Conservation (phyloP, 2,329 filamentous ascomycete genomes). For the Coniochaeta hoffmannii region DNA sequence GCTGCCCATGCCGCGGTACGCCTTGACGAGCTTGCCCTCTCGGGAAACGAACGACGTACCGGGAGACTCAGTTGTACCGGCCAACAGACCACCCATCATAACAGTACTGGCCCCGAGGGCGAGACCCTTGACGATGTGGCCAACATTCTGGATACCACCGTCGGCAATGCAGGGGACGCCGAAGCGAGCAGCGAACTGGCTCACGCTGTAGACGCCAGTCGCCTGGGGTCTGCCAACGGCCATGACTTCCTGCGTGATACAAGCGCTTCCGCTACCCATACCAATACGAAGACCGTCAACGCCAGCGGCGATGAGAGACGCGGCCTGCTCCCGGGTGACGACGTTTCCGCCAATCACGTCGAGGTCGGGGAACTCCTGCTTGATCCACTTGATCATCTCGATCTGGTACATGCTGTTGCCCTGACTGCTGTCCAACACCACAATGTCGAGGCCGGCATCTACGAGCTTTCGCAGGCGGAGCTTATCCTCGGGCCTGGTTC, state of each 20-base stretch:
- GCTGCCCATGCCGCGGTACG: conserved; percentile 97
- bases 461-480: conserved; percentile 76
- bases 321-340: conserved; percentile 94
- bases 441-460: conserved; percentile 90
- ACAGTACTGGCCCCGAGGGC: conserved; percentile 89
- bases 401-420: conserved; percentile 99
- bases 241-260: conserved; percentile 99
- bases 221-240: conserved; percentile 95
- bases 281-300: conserved; percentile 96
- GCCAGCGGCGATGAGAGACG: conserved; percentile 82
- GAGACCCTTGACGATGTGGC: conserved; percentile 97
- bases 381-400: conserved; percentile 96
- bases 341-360: conserved; percentile 99
- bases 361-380: conserved; percentile 73
- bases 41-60: conserved; percentile 94
- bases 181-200: conserved; percentile 82
- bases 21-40: conserved; percentile 97
- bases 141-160: conserved; percentile 95
- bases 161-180: conserved; percentile 98
- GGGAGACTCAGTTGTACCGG: conserved; percentile 94
- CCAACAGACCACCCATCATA: conserved; percentile 98
- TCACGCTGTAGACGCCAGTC: conserved; percentile 83
- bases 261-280: conserved; percentile 97
- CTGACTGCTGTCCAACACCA: conserved; percentile 92
- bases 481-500: conserved; percentile 92